phyloP scores from a whole-genome alignment of 768 basidiomycete genomes.

The Boletus coccyginus region DNA sequence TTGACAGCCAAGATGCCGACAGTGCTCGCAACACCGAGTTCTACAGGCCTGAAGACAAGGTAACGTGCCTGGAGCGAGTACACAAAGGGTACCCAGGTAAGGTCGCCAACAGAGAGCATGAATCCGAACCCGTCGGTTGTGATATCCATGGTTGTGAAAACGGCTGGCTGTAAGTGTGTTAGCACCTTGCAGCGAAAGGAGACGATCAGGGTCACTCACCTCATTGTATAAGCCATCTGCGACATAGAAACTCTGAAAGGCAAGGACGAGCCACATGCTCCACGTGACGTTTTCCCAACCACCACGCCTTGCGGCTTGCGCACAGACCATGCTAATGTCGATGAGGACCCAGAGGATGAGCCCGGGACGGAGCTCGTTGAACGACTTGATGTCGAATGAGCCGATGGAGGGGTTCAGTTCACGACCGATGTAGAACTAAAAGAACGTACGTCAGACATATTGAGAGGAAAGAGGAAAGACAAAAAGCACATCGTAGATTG shows the following conservation, averaged over 20 bases:
- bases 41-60: constrained; percentile 84
- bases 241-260: constrained; percentile 87
- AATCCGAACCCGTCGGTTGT: constrained; percentile 97
- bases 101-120: constrained; percentile 94
- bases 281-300: constrained; percentile 66
- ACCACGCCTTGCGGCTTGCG: constrained; percentile 83
- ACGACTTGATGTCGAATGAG: constrained; percentile 68
- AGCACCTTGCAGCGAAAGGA: neutral
- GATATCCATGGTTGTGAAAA: constrained; percentile 97
- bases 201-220: constrained; percentile 38
- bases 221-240: constrained; percentile 88
- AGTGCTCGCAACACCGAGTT: constrained; percentile 61
- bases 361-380: constrained; percentile 50
- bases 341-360: constrained; percentile 88
- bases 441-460: neutral
- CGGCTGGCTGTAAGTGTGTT: constrained; percentile 55
- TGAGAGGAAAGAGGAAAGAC: neutral
- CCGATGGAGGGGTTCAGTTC: constrained; percentile 88
- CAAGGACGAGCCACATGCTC: constrained; percentile 85
- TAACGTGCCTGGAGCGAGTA: constrained; percentile 94
- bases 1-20: constrained; percentile 63
- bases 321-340: constrained; percentile 88
- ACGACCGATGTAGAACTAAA: constrained; percentile 90
- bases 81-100: constrained; percentile 91
- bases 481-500: constrained; percentile 81